Conservation (phyloP, 441 rosid species). For the Populus hybrid region DNA sequence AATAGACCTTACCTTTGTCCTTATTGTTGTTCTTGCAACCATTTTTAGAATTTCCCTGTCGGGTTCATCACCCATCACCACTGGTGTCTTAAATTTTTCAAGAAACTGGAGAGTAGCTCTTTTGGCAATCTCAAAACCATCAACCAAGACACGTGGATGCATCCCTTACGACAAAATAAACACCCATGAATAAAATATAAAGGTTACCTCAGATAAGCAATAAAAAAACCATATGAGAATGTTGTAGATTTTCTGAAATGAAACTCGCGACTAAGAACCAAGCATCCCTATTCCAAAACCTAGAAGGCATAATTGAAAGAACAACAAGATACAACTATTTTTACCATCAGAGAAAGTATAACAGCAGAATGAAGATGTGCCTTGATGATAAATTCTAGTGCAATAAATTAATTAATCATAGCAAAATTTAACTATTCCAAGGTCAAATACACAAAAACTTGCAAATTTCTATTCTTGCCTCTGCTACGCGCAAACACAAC, state of each 20-base stretch:
- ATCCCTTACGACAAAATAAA: slow-evolving; percentile 47
- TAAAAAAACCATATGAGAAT: background rate
- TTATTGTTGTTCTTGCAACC: slow-evolving; percentile 91
- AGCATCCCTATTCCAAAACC: background rate
- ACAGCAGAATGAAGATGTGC: background rate
- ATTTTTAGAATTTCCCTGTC: slow-evolving; percentile 89
- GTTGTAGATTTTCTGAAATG: background rate
- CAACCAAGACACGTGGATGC: slow-evolving; percentile 97
- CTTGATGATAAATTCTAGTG: background rate
- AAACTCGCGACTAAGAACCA: background rate
- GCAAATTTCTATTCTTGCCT: background rate
- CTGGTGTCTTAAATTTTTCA: slow-evolving; percentile 90
- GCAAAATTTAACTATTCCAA: background rate
- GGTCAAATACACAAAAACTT: background rate
- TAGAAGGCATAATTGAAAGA: background rate
- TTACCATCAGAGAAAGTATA: background rate
- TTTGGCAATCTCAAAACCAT: slow-evolving; percentile 94
- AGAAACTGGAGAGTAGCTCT: slow-evolving; percentile 89
- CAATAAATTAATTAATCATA: background rate
- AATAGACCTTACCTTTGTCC: slow-evolving; percentile 63
- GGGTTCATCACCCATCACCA: slow-evolving; percentile 89
- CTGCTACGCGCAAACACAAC: background rate
- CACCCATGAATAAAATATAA: background rate
- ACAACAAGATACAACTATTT: background rate
- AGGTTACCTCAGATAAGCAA: background rate